Conservation (phyloP, 768 basidiomycete species). For the Gelatoporia subvermispora region DNA sequence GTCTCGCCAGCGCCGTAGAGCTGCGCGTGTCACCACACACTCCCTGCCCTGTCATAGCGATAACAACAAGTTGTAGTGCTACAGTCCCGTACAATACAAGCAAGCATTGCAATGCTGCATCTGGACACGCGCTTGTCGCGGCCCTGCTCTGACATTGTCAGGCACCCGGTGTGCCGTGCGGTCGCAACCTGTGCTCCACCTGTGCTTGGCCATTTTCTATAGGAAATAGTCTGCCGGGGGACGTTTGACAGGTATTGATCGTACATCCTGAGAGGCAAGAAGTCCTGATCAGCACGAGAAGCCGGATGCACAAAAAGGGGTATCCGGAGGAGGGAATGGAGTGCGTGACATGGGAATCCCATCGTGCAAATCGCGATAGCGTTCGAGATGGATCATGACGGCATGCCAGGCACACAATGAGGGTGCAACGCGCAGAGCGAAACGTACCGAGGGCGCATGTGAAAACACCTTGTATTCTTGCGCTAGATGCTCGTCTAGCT, state of each 20-base stretch:
- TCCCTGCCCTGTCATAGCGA: background rate
- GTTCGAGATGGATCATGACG: background rate
- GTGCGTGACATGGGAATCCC: background rate
- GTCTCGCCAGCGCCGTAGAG: too few species aligned
- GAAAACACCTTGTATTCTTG: slow-evolving; percentile 97
- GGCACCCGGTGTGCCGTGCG: too few species aligned
- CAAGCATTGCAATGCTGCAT: too few species aligned
- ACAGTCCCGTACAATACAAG: slow-evolving; percentile 1
- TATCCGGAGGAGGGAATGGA: background rate
- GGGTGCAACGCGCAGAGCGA: background rate
- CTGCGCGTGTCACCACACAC: background rate
- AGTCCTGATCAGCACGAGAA: background rate
- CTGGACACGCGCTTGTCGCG: too few species aligned
- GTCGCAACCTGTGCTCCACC: too few species aligned
- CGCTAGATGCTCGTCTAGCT: slow-evolving; percentile 87
- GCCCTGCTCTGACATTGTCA: too few species aligned
- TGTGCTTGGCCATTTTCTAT: slow-evolving; percentile 22
- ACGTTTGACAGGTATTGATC: slow-evolving; percentile 76
- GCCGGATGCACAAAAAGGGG: background rate
- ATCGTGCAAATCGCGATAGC: too few species aligned
- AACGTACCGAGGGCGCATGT: slow-evolving; percentile 78
- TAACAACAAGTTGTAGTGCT: background rate
- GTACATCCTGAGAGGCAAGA: slow-evolving; percentile 55
- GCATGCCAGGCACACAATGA: background rate
- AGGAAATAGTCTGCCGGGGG: slow-evolving; percentile 88